Conservation (phyloP, 768 basidiomycete species). For the Tulasnella sp. region DNA sequence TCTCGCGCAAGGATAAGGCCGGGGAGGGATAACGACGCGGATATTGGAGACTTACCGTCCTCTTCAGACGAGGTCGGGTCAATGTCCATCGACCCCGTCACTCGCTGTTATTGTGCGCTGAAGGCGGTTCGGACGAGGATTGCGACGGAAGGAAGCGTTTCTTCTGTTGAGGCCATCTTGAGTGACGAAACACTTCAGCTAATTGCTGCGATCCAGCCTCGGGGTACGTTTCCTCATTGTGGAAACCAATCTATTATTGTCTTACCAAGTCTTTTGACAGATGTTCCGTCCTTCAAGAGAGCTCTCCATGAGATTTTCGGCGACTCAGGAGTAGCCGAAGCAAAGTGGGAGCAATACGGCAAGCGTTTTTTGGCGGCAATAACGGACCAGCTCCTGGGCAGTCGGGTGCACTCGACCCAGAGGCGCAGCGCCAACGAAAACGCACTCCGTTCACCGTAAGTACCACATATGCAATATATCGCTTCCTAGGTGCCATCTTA, state of each 20-base stretch:
- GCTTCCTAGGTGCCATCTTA: not conserved
- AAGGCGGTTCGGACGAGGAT: slow-evolving; percentile 29
- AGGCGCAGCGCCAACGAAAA: not conserved
- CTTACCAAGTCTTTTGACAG: not conserved
- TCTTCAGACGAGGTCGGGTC: not conserved
- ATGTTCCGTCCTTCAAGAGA: slow-evolving; percentile 34
- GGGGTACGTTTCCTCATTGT: slow-evolving; percentile 26
- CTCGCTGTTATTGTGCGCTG: slow-evolving; percentile 36
- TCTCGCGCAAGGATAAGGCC: slow-evolving; percentile 11
- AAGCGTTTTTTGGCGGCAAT: slow-evolving; percentile 34
- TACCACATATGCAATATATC: not conserved
- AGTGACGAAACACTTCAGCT: slow-evolving; percentile 34
- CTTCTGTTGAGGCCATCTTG: slow-evolving; percentile 29
- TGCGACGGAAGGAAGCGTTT: slow-evolving; percentile 24
- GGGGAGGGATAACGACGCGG: not conserved
- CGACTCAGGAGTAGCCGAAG: slow-evolving; percentile 20
- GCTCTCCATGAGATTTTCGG: slow-evolving; percentile 30
- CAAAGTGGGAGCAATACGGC: slow-evolving; percentile 36
- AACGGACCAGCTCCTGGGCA: slow-evolving; percentile 16
- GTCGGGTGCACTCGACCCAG: not conserved
- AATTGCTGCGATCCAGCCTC: slow-evolving; percentile 35
- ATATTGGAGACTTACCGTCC: not conserved
- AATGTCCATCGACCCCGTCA: slow-evolving; percentile 1
- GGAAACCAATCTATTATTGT: not conserved
- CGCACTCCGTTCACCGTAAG: slow-evolving; percentile 16